Percentiles rank a stretch among this genome's conserved stretches.
Evolutionary conservation across 2,329 filamentous ascomycete species (phyloP).

Genomic region (Alternaria sp.): DNA sequence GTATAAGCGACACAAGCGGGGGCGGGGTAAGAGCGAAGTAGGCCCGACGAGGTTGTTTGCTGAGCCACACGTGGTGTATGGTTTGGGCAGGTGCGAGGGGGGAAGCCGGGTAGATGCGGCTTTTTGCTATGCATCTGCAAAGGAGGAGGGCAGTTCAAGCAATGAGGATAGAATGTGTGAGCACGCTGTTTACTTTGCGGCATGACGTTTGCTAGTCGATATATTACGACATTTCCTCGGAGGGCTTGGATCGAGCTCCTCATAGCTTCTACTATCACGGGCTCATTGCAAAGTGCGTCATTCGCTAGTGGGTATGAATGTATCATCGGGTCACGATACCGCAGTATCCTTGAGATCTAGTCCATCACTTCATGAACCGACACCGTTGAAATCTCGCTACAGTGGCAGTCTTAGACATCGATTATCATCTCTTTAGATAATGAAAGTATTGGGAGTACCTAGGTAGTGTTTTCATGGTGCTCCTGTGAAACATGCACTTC

Average conservation of each 20-base stretch:
- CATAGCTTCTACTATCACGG: background rate
- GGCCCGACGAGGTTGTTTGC: constrained; percentile 2
- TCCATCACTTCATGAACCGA: no score
- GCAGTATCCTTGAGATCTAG: background rate
- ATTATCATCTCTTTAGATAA: no score
- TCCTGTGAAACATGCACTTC: no score
- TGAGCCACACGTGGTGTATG: background rate
- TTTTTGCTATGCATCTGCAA: background rate
- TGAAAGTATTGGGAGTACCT: no score
- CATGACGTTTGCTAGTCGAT: constrained; percentile 1
- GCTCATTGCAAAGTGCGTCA: background rate
- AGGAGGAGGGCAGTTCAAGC: background rate
- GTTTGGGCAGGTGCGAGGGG: background rate
- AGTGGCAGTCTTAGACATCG: no score
- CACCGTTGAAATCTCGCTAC: no score
- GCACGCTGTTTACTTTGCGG: background rate
- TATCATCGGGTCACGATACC: no score
- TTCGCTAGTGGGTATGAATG: background rate
- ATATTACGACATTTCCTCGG: constrained; percentile 1
- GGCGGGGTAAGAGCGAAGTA: constrained; percentile 15
- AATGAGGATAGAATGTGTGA: background rate
- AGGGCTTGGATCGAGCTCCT: background rate
- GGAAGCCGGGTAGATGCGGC: constrained; percentile 8
- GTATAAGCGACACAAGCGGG: constrained; percentile 22
- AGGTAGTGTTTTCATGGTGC: no score